Evolutionary conservation across 2,329 filamentous ascomycete genomes (phyloP), one percentile per base, ranked within the genome.

Genomic region (Fusarium camptoceras): DNA sequence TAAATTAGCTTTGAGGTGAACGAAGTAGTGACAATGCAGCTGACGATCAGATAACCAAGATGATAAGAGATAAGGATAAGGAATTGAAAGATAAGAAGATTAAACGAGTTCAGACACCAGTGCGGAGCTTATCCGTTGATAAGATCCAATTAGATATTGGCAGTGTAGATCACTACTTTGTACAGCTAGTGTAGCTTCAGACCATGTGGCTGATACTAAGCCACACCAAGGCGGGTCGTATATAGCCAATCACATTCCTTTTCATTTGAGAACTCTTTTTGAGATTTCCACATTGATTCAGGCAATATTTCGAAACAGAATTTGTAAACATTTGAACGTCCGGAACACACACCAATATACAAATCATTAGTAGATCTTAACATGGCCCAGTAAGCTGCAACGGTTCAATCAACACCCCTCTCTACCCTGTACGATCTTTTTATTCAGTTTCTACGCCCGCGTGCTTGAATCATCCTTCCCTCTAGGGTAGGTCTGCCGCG

Each of bases 311-410:
- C n/a, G n/a, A n/a, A n/a, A n/a, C n/a, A n/a, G n/a, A n/a, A n/a
- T n/a, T n/a, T n/a, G n/a, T n/a, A n/a, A n/a, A n/a, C n/a, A n/a
- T n/a, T n/a, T n/a, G n/a, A n/a, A n/a, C n/a, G n/a, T n/a, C n/a
- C n/a, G 1, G 6, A 37, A 37, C 0, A 1, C 6, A 37, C 34
- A n/a, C 18, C 5, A 37, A n/a, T n/a, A 37, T n/a, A 11, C 6
- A 37, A 9, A 10, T 37, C 2, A 11, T 11, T 5, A 6, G 9
- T n/a, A 18, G 18, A 10, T 37, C 8, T 37, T 16, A 11, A 10
- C 5, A 1, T 6, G 4, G 6, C 0, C 0, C 3, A 37, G 7
- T n/a, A n/a, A n/a, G 11, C 16, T 6, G n/a, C 3, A 11, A 1
- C 14, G 14, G 0, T 7, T 7, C 2, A 14, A 30, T 30, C 14